Evolutionary conservation across 2,329 filamentous ascomycete species (phyloP), one percentile per base, ranked within the genome.

Genomic region (Fusarium luffae): DNA sequence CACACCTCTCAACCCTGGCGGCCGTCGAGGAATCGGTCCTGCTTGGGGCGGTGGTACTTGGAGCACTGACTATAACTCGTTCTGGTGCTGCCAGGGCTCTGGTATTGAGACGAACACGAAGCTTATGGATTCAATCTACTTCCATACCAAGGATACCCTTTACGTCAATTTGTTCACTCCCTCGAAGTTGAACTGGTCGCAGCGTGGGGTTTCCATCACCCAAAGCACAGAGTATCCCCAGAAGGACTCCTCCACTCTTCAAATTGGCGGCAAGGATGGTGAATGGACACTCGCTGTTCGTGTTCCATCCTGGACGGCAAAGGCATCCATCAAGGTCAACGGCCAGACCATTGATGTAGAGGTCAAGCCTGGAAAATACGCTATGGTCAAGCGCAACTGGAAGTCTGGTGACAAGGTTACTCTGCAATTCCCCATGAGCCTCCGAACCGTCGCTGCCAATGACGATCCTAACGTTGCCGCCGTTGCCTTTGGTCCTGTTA

Each of bases 1-100:
- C 59, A 85, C 83, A 0, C 78, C 85, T 1, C 79, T 87, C 1
- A 83, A 82, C 42, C 77, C 85, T 0, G 84, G 85, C 8, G 83
- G 81, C 0, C 76, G 74, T 0, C 80, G 84, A 2, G 85, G 85
- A 4, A 77, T 86, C 7, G 85, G 85, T 0, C 85, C 85, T 23
- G 84, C 83, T 0, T 85, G 83, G 85, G 85, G 85, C 10, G 84
- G 85, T 0, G 85, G 85, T 25, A 86, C 83, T 0, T 87, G 84
- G 83, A 84, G 82, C 44, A 86, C 85, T 2, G 84, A 86, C 64
- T 85, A 86, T 67, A 76, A 83, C 50, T 84, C 82, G 0, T 85
- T 85, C 73, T 86, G 85, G 85, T 87, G 85, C 72, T 86, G 85
- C 56, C 83, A 86, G 69, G 85, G 83, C 2, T 86, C 85, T 0